Conservation (phyloP, 345 rosid genomes). For the Garcia nutans region DNA sequence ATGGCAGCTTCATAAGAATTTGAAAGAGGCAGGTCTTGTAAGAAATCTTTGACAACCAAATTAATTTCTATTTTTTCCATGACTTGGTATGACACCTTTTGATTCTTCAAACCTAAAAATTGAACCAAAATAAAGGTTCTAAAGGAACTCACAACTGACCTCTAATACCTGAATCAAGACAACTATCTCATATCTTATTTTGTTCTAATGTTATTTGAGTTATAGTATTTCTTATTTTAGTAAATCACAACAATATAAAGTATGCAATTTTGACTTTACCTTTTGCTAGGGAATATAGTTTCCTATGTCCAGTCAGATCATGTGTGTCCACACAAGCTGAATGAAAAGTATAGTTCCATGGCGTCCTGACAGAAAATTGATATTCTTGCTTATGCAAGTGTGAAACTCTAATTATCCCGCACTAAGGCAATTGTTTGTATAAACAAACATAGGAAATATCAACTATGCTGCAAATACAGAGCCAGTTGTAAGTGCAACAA, state of each 20-base stretch:
- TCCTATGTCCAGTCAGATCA: constrained; percentile 14
- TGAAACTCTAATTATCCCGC: constrained; percentile 35
- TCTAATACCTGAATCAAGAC: neutral
- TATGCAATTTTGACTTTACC: constrained; percentile 15
- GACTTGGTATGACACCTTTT: constrained; percentile 35
- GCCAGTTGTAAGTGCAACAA: neutral
- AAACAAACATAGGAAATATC: constrained; percentile 32
- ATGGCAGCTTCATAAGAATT: constrained; percentile 69
- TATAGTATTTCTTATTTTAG: neutral
- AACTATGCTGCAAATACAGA: constrained; percentile 30
- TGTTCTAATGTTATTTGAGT: neutral
- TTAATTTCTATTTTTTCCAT: constrained; percentile 34
- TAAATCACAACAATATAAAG: neutral
- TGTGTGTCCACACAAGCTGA: constrained; percentile 9
- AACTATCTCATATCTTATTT: neutral
- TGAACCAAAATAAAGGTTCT: constrained; percentile 18
- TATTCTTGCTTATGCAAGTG: constrained; percentile 27
- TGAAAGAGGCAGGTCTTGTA: constrained; percentile 39
- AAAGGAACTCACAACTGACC: constrained; percentile 17
- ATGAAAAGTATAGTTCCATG: constrained; percentile 27
- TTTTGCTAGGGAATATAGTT: constrained; percentile 6
- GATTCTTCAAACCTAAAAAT: constrained; percentile 46
- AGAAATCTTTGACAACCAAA: constrained; percentile 33
- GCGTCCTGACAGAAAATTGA: constrained; percentile 14
- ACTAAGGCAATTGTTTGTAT: constrained; percentile 19